Evolutionary conservation across 1,284 basidiomycete genomes (phyloP), one percentile per base, ranked within the genome.

Genomic region (Cutaneotrichosporon cyanovorans): DNA sequence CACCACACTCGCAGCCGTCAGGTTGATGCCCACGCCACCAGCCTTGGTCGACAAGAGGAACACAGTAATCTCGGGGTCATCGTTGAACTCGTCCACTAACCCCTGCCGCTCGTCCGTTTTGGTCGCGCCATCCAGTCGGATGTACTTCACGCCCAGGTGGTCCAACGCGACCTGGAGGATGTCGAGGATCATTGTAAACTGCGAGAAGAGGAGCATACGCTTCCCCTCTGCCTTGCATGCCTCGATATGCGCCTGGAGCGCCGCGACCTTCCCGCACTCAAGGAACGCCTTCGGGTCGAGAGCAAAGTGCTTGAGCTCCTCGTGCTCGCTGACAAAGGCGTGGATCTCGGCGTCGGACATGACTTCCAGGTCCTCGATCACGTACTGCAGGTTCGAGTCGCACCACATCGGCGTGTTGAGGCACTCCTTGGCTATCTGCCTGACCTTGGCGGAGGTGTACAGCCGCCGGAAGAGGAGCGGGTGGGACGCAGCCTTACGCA

Each of bases 11-110:
- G 91, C 91, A 2, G 90, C 88, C 1, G 87, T 91, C 55, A 93
- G 69, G 66, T 92, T 93, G 68, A 93, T 87, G 41, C 77, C 78
- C 31, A 78, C 72, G 45, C 78, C 78, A 39, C 79, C 95, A 0
- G 95, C 95, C 68, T 91, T 91, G 0, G 95, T 98, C 5, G 91
- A 96, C 1, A 99, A 77, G 5, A 99, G 75, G 72, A 98, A 98
- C 23, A 95, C 84, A 18, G 83, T 78, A 61, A 99, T 96, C n/a
- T 79, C 78, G 21, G 82, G 77, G 63, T 96, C 87, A 59, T 92
- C 86, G n/a, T 87, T 92, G 70, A 97, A 98, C 65, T 95, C 85
- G 63, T 99, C 95, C 0, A 98, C 93, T 4, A 98, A 71, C 7
- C 83, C 81, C 70, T 98, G 95, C 15, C 95, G 80, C 45, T 91